Evolutionary conservation across 306 rosid genomes (phyloP).

Genomic region (Acacia crassicarpa): DNA sequence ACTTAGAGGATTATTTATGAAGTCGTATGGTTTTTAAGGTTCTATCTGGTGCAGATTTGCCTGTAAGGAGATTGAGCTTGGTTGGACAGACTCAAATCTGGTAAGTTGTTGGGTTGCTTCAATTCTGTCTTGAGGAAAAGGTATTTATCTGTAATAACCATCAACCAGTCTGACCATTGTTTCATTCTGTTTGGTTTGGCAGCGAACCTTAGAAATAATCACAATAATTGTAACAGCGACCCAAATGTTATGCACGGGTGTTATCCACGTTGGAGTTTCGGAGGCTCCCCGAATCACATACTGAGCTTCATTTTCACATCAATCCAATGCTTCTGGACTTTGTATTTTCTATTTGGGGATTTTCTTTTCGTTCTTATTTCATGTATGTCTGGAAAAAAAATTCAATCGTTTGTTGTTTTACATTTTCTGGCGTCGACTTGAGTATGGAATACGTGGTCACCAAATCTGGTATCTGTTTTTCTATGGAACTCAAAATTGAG

Average conservation of each 20-base stretch:
- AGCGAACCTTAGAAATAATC: neutral
- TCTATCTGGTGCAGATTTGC: constrained; percentile 66
- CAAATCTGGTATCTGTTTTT: neutral
- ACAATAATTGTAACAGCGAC: constrained; percentile 21
- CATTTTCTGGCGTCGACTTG: neutral
- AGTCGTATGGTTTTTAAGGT: neutral
- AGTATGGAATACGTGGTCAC: neutral
- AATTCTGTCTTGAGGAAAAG: neutral
- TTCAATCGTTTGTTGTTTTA: neutral
- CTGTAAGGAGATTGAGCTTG: constrained; percentile 79
- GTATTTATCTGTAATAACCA: neutral
- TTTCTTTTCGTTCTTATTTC: neutral
- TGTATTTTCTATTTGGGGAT: neutral
- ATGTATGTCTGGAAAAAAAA: neutral
- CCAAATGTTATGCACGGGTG: neutral
- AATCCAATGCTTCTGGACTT: neutral
- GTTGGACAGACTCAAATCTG: constrained; percentile 74
- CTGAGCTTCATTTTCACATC: neutral
- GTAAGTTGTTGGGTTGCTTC: constrained; percentile 49
- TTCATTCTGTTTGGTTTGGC: neutral
- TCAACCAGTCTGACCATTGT: neutral
- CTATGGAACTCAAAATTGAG: neutral
- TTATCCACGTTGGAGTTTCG: constrained; percentile 3
- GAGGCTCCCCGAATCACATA: neutral
- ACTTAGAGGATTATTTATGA: neutral